Evolutionary conservation across 495 filamentous ascomycete species (phyloP), one percentile per base, ranked within the genome.

Genomic region (Xylaria cubensis): DNA sequence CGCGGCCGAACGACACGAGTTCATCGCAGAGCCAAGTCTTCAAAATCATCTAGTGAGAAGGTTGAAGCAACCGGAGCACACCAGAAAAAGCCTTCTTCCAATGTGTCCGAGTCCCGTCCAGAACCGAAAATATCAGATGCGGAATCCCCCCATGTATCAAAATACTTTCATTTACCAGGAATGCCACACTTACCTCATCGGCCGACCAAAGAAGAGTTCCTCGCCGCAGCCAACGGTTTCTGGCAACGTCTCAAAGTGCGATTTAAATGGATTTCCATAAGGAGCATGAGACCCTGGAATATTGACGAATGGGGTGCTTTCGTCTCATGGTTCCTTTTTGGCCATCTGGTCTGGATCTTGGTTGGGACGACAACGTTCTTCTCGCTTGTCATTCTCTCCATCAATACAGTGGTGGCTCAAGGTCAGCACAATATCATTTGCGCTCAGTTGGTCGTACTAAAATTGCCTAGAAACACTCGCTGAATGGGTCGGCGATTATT

Each of bases 301-400:
- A 87, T 90, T 26, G 96, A 99, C 80, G 96, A 99, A 78, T 97
- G 97, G 80, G 90, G 93, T 55, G 97, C 95, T 4, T 94, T 99
- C 74, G 90, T 97, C 56, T 97, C 95, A 2, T 99, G 96, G 95
- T 89, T 98, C 67, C 82, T 99, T 51, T 85, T 97, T 44, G 96
- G 96, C 0, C 97, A 99, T 82, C 83, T 99, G 51, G 87, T 97
- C 41, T 99, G 96, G 96, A 88, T 99, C 70, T 87, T 98, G 24
- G 86, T 98, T 56, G 96, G 96, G 65, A 99, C 96, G 3, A 99
- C 96, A 0, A 98, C 96, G 3, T 99, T 99, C 81, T 96, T 98
- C 82, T 97, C 94, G 0, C 85, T 97, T 55, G 84, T 93, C 12
- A 97, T 99, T 29, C 86, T 97, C 67, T 87, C 92, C 2, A 93